Evolutionary conservation across 345 rosid genomes (phyloP), one percentile per base, ranked within the genome.

Genomic region (Abelmoschus esculentus): DNA sequence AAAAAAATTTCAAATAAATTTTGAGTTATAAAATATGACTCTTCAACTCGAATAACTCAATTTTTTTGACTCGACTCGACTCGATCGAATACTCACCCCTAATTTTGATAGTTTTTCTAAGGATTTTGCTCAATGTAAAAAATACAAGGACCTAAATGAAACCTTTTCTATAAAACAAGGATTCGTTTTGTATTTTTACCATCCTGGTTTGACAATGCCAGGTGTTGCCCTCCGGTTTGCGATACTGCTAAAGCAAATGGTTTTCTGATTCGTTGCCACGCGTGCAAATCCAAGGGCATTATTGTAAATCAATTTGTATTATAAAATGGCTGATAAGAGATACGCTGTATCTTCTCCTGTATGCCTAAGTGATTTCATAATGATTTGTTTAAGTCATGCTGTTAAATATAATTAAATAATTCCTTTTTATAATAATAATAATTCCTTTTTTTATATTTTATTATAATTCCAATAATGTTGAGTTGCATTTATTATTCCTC

Each of bases 211-310:
- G 67, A 32, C 12, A 67, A 52, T 8, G 70, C 52, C 17, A 31
- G 63, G 49, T 57, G 52, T 36, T 49, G 17, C 26, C 57, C 32
- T 49, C 73, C 72, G 31, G 70, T 68, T 58, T 63, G 75, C 63
- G 13, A 42, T 7, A 18, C 32, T 57, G 61, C 0, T 7, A 26
- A 26, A 3, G 9, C 5, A 19, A 11, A 32, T 19, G 52, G 67
- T 40, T 42, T 40, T 12, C 1, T 2, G 31, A 63, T 62, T 28
- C 52, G 53, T 11, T 46, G 52, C 32, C 17, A 29, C 2, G 19
- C 52, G 0, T 1, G 19, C n/a, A 15, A 47, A 47, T 66, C 57
- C 6, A 47, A 15, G 38, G 15, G 69, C 19, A 55, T 22, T 3
- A 13, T 65, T 13, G 2, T 9, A 31, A 26, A 44, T 11, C 15